Percentiles rank a stretch among this genome's conserved stretches.
phyloP scores from a whole-genome alignment of 2,329 filamentous ascomycete species.

The Elsinoe perseae region DNA sequence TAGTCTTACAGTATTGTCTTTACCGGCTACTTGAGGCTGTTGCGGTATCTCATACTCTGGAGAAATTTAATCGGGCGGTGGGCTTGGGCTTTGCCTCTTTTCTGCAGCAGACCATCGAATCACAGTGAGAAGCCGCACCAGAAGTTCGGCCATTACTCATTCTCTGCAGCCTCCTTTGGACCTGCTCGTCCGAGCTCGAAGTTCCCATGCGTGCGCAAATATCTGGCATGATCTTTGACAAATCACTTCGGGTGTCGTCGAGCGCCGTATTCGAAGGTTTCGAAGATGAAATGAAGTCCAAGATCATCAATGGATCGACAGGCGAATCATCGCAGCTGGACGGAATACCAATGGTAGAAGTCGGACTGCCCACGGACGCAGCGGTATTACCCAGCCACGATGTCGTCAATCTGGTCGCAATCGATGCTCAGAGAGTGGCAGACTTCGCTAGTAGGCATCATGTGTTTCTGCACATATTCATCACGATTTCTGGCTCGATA shows the following conservation, averaged over 20 bases:
- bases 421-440: not conserved
- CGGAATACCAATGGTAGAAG: not conserved
- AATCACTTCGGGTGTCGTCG: not conserved
- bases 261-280: not conserved
- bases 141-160: not conserved
- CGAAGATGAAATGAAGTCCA: not conserved
- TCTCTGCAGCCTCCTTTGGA: not conserved
- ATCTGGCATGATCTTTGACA: not conserved
- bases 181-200: not conserved
- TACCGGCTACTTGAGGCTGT: not conserved
- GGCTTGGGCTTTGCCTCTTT: not conserved
- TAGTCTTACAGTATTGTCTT: not conserved
- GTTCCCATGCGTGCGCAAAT: not conserved
- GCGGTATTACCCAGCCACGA: not conserved
- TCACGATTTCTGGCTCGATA: not conserved
- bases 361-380: not conserved
- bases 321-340: not conserved
- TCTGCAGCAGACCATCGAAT: not conserved
- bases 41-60: not conserved
- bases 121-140: not conserved
- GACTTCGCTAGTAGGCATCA: not conserved
- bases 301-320: not conserved
- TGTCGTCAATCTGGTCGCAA: not conserved
- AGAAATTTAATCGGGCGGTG: not conserved
- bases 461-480: not conserved